Conservation (phyloP, 108 stramenopile genomes). For the Epithemia pelagica region DNA sequence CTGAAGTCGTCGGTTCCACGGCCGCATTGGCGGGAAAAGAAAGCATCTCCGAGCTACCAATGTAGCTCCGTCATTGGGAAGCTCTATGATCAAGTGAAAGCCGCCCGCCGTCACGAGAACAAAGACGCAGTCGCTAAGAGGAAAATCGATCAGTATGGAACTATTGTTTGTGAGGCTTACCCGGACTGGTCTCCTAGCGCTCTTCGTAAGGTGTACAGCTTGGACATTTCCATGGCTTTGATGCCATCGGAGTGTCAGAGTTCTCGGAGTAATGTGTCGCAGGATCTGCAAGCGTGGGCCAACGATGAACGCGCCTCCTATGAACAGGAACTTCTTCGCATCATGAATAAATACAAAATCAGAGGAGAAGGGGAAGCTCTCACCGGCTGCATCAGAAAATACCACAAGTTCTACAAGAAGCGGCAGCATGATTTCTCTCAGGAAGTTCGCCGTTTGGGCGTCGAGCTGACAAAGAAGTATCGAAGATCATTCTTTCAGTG, state of each 20-base stretch:
- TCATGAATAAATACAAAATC: conserved; percentile 14
- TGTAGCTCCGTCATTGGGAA: conserved; percentile 4
- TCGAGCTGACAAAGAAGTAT: neutral
- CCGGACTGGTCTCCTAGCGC: neutral
- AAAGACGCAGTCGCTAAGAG: neutral
- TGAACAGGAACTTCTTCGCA: conserved; percentile 1
- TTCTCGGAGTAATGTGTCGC: neutral
- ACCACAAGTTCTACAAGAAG: neutral
- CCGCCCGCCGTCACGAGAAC: neutral
- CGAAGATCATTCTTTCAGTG: neutral
- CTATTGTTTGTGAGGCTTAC: neutral
- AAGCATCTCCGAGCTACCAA: neutral
- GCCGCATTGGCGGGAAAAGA: conserved; percentile 8
- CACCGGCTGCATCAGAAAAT: conserved; percentile 13
- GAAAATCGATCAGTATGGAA: neutral
- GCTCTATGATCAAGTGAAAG: conserved; percentile 13
- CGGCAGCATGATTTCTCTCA: conserved; percentile 7
- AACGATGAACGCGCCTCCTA: conserved; percentile 1
- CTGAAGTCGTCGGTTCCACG: neutral
- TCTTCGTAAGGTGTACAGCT: neutral
- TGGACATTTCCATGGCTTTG: neutral
- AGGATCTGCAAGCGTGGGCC: neutral
- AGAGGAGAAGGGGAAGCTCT: conserved; percentile 5
- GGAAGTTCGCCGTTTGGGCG: conserved; percentile 2
- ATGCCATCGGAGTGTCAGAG: neutral